Percentiles rank a stretch among this genome's conserved stretches.
These are phyloP conservation scores for Pseudophaeomoniella oleicola DNA, from an alignment of 2,329 filamentous ascomycete species.

Conservation along the genomic window DNA sequence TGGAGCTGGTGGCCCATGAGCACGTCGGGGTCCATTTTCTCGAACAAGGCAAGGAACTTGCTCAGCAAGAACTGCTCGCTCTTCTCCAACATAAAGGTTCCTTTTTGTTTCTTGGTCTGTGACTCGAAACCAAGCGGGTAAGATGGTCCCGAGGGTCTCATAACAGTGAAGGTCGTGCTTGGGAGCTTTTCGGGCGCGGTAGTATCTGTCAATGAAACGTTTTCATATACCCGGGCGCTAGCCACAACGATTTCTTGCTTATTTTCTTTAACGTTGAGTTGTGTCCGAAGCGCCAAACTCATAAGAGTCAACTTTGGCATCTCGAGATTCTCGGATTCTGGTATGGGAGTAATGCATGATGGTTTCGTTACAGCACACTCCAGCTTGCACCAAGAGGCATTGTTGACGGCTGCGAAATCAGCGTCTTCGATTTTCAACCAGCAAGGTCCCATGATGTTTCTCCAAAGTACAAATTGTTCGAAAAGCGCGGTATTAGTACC, in stretches of 20 bases:
- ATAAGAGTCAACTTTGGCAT: slow-evolving; percentile 85
- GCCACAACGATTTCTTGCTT: slow-evolving; percentile 91
- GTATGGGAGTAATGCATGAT: slow-evolving; percentile 55
- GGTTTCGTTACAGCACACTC: slow-evolving; percentile 74
- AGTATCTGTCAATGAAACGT: slow-evolving; percentile 73
- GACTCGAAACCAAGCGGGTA: slow-evolving; percentile 70
- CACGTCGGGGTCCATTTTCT: slow-evolving; percentile 81
- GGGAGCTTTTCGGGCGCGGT: slow-evolving; percentile 78
- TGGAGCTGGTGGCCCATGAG: slow-evolving; percentile 92
- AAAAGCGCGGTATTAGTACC: slow-evolving; percentile 88
- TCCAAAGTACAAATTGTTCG: slow-evolving; percentile 97
- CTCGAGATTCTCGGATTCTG: slow-evolving; percentile 67
- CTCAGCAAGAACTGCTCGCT: slow-evolving; percentile 73
- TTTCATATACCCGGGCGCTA: slow-evolving; percentile 84
- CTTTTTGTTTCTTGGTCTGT: slow-evolving; percentile 57
- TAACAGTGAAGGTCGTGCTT: slow-evolving; percentile 79
- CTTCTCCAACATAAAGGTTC: slow-evolving; percentile 66
- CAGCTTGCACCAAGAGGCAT: slow-evolving; percentile 92
- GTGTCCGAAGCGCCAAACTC: slow-evolving; percentile 79
- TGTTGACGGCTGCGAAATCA: slow-evolving; percentile 72
- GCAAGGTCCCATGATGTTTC: slow-evolving; percentile 97
- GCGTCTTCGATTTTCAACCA: slow-evolving; percentile 86
- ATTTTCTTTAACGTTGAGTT: slow-evolving; percentile 81
- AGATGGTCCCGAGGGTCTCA: slow-evolving; percentile 60
- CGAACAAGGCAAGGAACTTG: slow-evolving; percentile 79